These are phyloP conservation scores for Trametes versicolor DNA, from an alignment of 1,284 basidiomycete species.

Conservation along the genomic window DNA sequence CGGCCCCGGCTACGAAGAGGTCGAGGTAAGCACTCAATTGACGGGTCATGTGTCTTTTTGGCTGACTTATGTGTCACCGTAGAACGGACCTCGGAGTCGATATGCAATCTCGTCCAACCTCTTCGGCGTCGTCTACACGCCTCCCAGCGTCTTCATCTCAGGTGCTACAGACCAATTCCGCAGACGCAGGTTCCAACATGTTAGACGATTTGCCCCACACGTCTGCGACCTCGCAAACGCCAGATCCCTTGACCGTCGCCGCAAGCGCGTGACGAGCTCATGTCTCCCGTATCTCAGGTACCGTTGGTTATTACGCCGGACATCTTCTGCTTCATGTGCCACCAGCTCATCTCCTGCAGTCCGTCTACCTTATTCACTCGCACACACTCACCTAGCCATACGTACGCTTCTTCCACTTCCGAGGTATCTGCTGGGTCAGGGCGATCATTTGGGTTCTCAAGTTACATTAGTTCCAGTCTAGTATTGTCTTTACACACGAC, in stretches of 20 bases:
- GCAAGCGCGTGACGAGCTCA: constrained; percentile 29
- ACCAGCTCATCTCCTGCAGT: constrained; percentile 23
- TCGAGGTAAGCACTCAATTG: constrained; percentile 19
- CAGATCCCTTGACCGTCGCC: constrained; percentile 29
- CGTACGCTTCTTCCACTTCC: constrained; percentile 16
- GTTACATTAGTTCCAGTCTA: constrained; percentile 26
- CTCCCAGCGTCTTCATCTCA: constrained; percentile 3
- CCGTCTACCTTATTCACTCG: constrained; percentile 30
- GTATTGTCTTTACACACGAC: constrained; percentile 27
- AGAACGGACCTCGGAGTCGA: constrained; percentile 24
- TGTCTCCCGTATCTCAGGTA: background rate
- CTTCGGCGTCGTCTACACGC: constrained; percentile 17
- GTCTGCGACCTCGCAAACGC: constrained; percentile 21
- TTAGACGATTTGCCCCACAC: constrained; percentile 30
- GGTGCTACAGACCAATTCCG: constrained; percentile 2
- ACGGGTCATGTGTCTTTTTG: background rate
- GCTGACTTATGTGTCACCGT: background rate
- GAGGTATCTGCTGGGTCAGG: constrained; percentile 27
- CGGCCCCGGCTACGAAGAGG: constrained; percentile 30
- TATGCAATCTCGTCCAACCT: constrained; percentile 12
- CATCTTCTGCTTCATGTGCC: constrained; percentile 14
- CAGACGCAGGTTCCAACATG: constrained; percentile 11
- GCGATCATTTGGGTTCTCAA: constrained; percentile 22
- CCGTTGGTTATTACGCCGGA: constrained; percentile 9
- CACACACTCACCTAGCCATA: constrained; percentile 31